Percentiles rank a stretch among this genome's conserved stretches.
Evolutionary conservation across 2,329 filamentous ascomycete genomes (phyloP).

Genomic region (Cladosporium sp.): DNA sequence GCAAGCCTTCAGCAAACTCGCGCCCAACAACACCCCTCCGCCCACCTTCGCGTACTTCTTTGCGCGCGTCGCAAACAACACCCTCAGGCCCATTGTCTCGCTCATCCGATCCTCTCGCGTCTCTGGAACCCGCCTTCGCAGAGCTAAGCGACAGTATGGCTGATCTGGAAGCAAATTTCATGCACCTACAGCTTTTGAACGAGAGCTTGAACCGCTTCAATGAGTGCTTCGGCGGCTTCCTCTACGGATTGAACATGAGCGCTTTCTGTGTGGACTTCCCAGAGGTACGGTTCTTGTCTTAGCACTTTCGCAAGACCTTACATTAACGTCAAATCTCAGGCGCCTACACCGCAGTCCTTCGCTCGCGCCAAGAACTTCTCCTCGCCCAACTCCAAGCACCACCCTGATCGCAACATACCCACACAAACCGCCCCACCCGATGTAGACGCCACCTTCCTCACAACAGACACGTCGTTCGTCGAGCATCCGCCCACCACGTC

Average conservation of each 20-base stretch:
- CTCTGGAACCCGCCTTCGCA: slow-evolving; percentile 85
- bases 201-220: slow-evolving; percentile 90
- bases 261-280: slow-evolving; percentile 98
- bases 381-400: slow-evolving; percentile 2
- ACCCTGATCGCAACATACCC: neutral
- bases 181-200: slow-evolving; percentile 96
- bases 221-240: slow-evolving; percentile 91
- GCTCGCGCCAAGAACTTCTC: slow-evolving; percentile 44
- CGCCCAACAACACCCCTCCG: slow-evolving; percentile 90
- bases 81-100: slow-evolving; percentile 26
- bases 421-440: slow-evolving; percentile 13
- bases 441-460: slow-evolving; percentile 80
- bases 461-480: slow-evolving; percentile 87
- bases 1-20: slow-evolving; percentile 46
- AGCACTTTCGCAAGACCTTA: neutral
- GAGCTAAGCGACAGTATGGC: slow-evolving; percentile 93
- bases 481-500: slow-evolving; percentile 70
- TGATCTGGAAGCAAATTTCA: slow-evolving; percentile 94
- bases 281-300: slow-evolving; percentile 60
- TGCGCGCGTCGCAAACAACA: slow-evolving; percentile 70
- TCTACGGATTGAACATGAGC: slow-evolving; percentile 98
- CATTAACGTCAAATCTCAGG: slow-evolving; percentile 50
- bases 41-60: slow-evolving; percentile 83
- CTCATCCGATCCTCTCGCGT: slow-evolving; percentile 66
- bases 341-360: slow-evolving; percentile 82